A percentile compares a stretch with the other conserved stretches of the same genome.
phyloP scores from a whole-genome alignment of 2,329 filamentous ascomycete genomes.

The Ceratocystis alfenasii region DNA sequence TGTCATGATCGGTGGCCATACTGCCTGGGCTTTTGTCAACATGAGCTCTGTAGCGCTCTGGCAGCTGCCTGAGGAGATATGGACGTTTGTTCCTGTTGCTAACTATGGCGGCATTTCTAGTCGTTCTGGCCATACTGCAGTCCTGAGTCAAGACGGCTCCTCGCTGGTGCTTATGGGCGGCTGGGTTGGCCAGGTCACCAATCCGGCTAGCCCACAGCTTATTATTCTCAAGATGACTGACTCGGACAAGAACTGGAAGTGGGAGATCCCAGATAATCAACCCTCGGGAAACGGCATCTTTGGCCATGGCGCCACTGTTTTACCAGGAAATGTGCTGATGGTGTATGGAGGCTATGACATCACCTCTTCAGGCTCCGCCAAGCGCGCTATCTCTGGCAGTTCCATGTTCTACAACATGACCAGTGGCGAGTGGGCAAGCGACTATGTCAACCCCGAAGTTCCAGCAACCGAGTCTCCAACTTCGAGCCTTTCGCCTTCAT shows the following conservation, averaged over 20 bases:
- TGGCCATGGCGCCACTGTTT: constrained; percentile 50
- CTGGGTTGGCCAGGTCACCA: constrained; percentile 74
- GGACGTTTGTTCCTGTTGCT: constrained; percentile 57
- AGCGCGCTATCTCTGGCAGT: constrained; percentile 27
- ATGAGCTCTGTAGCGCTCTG: constrained; percentile 86
- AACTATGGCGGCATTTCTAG: constrained; percentile 48
- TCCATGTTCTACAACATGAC: constrained; percentile 46
- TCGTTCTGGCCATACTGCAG: constrained; percentile 76
- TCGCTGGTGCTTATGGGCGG: constrained; percentile 74
- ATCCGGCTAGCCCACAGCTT: constrained; percentile 70
- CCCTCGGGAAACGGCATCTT: constrained; percentile 40
- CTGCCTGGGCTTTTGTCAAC: constrained; percentile 72
- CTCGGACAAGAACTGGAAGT: constrained; percentile 63
- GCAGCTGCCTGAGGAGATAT: constrained; percentile 72
- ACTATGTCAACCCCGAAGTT: constrained; percentile 31
- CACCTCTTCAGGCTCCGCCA: constrained; percentile 29
- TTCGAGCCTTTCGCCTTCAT: constrained; percentile 2
- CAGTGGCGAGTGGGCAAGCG: constrained; percentile 41
- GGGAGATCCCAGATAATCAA: constrained; percentile 49
- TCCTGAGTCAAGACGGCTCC: constrained; percentile 65
- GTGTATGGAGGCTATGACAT: constrained; percentile 51
- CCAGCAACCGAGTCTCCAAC: not conserved
- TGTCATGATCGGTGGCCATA: constrained; percentile 77
- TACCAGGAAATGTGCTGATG: constrained; percentile 59
- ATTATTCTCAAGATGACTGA: constrained; percentile 63